Evolutionary conservation across 805 yeast genomes (phyloP).

Genomic region (Barnettozyma californica): DNA sequence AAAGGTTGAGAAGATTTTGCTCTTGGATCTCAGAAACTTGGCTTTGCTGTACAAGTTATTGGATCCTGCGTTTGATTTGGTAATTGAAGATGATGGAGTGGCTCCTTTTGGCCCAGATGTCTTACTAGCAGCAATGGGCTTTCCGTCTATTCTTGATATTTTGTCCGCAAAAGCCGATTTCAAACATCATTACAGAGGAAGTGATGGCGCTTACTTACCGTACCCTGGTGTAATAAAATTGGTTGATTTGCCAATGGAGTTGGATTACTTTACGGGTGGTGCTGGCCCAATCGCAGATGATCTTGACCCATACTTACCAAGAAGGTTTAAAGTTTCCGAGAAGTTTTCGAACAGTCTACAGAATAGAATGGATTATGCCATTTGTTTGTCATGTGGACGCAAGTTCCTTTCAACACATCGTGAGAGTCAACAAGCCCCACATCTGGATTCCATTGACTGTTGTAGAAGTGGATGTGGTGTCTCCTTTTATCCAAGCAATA

Average conservation of each 20-base stretch:
- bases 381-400: conserved; percentile 43
- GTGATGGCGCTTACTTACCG: conserved; percentile 7
- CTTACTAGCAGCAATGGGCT: conserved; percentile 9
- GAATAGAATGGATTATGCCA: conserved; percentile 36
- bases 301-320: not conserved
- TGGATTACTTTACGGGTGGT: conserved; percentile 34
- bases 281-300: conserved; percentile 11
- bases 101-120: conserved; percentile 7
- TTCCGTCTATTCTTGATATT: conserved; percentile 7
- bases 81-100: conserved; percentile 1
- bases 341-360: not conserved
- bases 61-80: conserved; percentile 13
- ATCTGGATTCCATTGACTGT: conserved; percentile 21
- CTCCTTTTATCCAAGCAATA: conserved; percentile 32
- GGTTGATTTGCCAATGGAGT: conserved; percentile 45
- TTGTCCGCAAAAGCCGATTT: not conserved
- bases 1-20: conserved; percentile 8
- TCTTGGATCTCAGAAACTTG: conserved; percentile 18
- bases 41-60: conserved; percentile 19
- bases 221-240: conserved; percentile 53
- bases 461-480: conserved; percentile 27
- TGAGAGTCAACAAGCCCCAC: conserved; percentile 29
- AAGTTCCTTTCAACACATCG: conserved; percentile 30
- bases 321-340: not conserved
- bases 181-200: not conserved